Evolutionary conservation across 768 basidiomycete genomes (phyloP), one percentile per base, ranked within the genome.

Genomic region (Pleurotus platypus): DNA sequence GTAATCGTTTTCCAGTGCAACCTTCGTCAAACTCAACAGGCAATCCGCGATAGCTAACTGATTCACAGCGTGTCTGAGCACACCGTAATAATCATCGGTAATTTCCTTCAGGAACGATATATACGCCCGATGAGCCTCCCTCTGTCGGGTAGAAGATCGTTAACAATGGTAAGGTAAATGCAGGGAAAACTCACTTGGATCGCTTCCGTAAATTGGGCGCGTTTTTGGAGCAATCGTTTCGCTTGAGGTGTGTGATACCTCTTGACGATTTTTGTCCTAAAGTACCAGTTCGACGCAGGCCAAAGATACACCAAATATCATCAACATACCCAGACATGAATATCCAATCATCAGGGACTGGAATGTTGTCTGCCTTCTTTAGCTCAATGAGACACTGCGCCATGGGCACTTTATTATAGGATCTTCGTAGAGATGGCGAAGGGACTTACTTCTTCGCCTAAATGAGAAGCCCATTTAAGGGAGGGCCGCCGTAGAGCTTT

Each of bases 21-120:
- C 86, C 46, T 81, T 81, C 0, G 94, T 90, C 12, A 98, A 77
- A 64, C 92, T 92, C 57, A 89, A 74, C 59, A 99, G 74, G 67
- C 95, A 97, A 72, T 99, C 94, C 22, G 89, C 87, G 1, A 76
- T 80, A 0, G 93, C 93, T 26, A 99, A 76, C 60, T 90, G 87
- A 63, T 89, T 85, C 18, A 94, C 85, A 5, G 80, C 86, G 59
- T 89, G 80, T 8, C 94, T 82, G 57, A 98, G 72, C 6, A 86
- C 61, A 4, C 77, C 80, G 64, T 96, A 95, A 61, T 88, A 76
- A 13, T 85, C 79, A 30, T 75, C 68, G 7, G 84, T 72, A 27
- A 95, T 90, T 56, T 92, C 86, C 30, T 71, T 66, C 43, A 94
- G 78, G 64, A 94, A 94, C 6, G 75, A 67, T 15, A 75, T 74